phyloP scores from a whole-genome alignment of 169 alveolate genomes.

The Babesia ovis region DNA sequence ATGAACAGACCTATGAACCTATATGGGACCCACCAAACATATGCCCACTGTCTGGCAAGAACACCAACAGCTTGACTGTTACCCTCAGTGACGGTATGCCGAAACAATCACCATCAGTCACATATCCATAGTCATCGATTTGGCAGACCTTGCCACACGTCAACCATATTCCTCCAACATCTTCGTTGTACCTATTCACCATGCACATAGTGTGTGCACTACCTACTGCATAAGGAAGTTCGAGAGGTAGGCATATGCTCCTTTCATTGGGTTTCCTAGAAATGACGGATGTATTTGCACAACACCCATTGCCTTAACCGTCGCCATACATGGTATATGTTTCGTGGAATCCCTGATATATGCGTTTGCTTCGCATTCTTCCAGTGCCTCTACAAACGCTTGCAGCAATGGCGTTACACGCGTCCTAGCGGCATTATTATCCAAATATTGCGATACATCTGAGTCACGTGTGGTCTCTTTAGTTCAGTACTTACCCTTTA shows the following conservation, averaged over 20 bases:
- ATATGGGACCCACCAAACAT: conserved; percentile 26
- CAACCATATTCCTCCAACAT: conserved; percentile 61
- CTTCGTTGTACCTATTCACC: conserved; percentile 45
- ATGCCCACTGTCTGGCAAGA: conserved; percentile 33
- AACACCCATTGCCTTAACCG: conserved; percentile 41
- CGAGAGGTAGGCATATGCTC: conserved; percentile 55
- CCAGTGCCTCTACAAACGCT: conserved; percentile 31
- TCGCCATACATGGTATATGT: conserved; percentile 35
- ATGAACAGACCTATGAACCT: too few relatives aligned
- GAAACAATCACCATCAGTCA: conserved; percentile 56
- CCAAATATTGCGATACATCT: conserved; percentile 40
- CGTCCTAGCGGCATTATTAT: conserved; percentile 22
- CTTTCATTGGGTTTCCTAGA: conserved; percentile 49
- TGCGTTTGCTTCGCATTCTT: conserved; percentile 35
- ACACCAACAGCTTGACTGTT: conserved; percentile 39
- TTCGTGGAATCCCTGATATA: conserved; percentile 1
- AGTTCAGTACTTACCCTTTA: conserved; percentile 30
- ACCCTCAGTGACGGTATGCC: conserved; percentile 49
- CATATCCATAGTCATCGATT: conserved; percentile 46
- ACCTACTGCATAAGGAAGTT: conserved; percentile 68
- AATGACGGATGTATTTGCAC: conserved; percentile 68
- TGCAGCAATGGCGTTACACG: conserved; percentile 49
- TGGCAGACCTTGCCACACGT: conserved; percentile 57
- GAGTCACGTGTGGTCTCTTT: not conserved
- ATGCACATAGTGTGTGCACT: not conserved